Evolutionary conservation across 2,329 filamentous ascomycete genomes (phyloP).

Genomic region (Cercospora beticola): DNA sequence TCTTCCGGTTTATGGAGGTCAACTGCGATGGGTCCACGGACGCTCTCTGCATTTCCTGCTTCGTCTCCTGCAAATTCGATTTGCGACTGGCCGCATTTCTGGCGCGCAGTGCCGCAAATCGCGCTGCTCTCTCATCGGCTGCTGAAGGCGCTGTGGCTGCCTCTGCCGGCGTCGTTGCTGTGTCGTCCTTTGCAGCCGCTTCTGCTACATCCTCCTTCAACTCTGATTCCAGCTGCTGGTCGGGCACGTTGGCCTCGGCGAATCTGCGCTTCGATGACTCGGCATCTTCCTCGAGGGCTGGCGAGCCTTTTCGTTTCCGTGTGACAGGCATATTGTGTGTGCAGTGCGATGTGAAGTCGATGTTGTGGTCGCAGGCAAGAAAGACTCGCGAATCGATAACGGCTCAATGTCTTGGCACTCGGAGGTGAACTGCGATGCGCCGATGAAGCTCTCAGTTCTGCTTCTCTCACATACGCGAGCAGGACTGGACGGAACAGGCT

Average conservation of each 20-base stretch:
- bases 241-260: slow-evolving; percentile 27
- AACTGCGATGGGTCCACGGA: slow-evolving; percentile 76
- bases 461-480: neutral
- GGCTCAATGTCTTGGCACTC: neutral
- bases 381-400: neutral
- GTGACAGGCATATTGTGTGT: slow-evolving; percentile 24
- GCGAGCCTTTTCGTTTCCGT: slow-evolving; percentile 41
- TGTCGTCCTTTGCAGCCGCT: slow-evolving; percentile 16
- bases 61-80: slow-evolving; percentile 78
- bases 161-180: slow-evolving; percentile 20
- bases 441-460: neutral
- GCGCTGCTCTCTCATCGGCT: slow-evolving; percentile 66
- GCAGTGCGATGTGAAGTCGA: neutral
- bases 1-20: slow-evolving; percentile 75
- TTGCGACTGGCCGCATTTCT: slow-evolving; percentile 60
- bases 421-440: neutral
- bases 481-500: neutral
- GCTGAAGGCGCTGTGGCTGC: slow-evolving; percentile 35
- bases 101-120: slow-evolving; percentile 84
- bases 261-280: slow-evolving; percentile 41
- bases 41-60: slow-evolving; percentile 76
- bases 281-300: slow-evolving; percentile 32
- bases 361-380: neutral
- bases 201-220: slow-evolving; percentile 19
- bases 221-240: slow-evolving; percentile 10